Evolutionary conservation across 176 grass and related monocot species (phyloP).

Genomic region (Oryza nivara): DNA sequence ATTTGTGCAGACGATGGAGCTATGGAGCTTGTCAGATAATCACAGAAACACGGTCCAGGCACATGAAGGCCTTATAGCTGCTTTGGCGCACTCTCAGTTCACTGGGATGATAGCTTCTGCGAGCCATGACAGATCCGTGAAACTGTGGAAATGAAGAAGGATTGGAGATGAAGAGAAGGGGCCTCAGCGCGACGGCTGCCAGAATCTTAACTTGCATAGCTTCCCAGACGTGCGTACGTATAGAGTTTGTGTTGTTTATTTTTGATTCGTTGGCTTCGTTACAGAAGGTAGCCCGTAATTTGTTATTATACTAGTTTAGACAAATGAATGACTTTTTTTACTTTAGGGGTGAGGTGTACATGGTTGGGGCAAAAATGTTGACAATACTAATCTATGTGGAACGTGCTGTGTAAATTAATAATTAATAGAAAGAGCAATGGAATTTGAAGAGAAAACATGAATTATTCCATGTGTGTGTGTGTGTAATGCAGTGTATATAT

Average conservation of each 20-base stretch:
- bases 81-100: conserved; percentile 57
- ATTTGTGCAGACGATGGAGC: conserved; percentile 78
- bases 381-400: background rate
- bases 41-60: conserved; percentile 52
- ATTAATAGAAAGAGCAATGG: background rate
- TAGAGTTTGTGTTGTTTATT: background rate
- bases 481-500: too few relatives aligned
- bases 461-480: too few relatives aligned
- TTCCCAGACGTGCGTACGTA: background rate
- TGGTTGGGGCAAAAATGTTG: background rate
- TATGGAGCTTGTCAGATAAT: conserved; percentile 70
- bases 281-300: background rate
- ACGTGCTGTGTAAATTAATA: background rate
- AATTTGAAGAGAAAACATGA: background rate
- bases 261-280: background rate
- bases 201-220: background rate
- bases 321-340: conserved; percentile 1
- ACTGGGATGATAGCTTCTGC: conserved; percentile 76
- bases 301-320: too few relatives aligned
- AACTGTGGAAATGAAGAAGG: conserved; percentile 78
- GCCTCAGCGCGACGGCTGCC: background rate
- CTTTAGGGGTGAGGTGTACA: conserved; percentile 13
- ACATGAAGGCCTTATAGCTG: conserved; percentile 78
- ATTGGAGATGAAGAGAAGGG: background rate
- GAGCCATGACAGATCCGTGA: conserved; percentile 90